Conservation (phyloP, 805 yeast genomes). For the Diddensiella santjacobensis region DNA sequence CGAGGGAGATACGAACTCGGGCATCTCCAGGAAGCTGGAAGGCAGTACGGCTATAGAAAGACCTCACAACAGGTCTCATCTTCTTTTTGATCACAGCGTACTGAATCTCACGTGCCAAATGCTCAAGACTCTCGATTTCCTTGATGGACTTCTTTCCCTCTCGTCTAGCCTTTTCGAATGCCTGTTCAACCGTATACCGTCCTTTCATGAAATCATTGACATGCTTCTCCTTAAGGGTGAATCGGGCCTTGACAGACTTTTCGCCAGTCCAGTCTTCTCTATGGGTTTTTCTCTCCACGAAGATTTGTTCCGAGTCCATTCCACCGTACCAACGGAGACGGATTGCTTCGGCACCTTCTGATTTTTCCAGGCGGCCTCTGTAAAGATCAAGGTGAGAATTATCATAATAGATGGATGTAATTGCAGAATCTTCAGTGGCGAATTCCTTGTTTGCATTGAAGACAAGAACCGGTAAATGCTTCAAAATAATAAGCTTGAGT, state of each 20-base stretch:
- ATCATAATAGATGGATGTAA: slow-evolving; percentile 94
- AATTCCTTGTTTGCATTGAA: slow-evolving; percentile 96
- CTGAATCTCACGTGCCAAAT: slow-evolving; percentile 89
- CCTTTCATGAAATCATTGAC: slow-evolving; percentile 84
- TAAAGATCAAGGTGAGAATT: slow-evolving; percentile 84
- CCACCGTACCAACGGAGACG: slow-evolving; percentile 99
- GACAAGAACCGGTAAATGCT: slow-evolving; percentile 94
- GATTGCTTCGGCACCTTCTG: slow-evolving; percentile 98
- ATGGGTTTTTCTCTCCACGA: slow-evolving; percentile 96
- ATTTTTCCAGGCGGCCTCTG: slow-evolving; percentile 90
- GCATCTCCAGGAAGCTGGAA: slow-evolving; percentile 99
- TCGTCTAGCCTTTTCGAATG: slow-evolving; percentile 85
- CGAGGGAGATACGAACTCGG: slow-evolving; percentile 95
- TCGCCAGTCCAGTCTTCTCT: slow-evolving; percentile 99
- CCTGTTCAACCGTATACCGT: slow-evolving; percentile 79
- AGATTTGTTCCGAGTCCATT: slow-evolving; percentile 86
- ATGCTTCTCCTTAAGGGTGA: slow-evolving; percentile 84
- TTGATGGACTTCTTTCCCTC: slow-evolving; percentile 84
- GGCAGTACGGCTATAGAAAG: slow-evolving; percentile 97
- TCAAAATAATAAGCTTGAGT: slow-evolving; percentile 83
- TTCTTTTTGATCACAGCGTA: slow-evolving; percentile 80
- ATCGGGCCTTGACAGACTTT: slow-evolving; percentile 97
- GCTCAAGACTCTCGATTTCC: slow-evolving; percentile 89
- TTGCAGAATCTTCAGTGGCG: slow-evolving; percentile 90
- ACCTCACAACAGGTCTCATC: slow-evolving; percentile 90